phyloP scores from a whole-genome alignment of 1,139 yeast genomes.

The Nadsonia starkeyi-henricii region DNA sequence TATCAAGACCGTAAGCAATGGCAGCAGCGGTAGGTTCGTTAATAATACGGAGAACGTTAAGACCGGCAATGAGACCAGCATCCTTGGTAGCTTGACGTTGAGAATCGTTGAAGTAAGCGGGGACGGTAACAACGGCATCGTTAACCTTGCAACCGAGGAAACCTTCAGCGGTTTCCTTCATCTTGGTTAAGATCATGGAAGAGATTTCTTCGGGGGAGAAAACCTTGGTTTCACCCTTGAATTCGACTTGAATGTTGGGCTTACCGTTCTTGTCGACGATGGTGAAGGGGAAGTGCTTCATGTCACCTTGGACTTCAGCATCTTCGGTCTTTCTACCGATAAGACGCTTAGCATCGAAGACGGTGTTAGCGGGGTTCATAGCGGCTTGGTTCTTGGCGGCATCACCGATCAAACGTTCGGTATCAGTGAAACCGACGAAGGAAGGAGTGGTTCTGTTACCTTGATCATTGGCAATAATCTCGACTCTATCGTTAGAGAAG shows the following conservation, averaged over 20 bases:
- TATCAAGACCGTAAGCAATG: slow-evolving; percentile 92
- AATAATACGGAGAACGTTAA: slow-evolving; percentile 85
- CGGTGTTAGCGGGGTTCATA: slow-evolving; percentile 62
- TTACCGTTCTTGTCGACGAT: slow-evolving; percentile 59
- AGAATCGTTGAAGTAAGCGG: slow-evolving; percentile 95
- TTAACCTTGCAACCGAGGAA: slow-evolving; percentile 80
- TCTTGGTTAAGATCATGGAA: slow-evolving; percentile 81
- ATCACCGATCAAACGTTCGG: slow-evolving; percentile 84
- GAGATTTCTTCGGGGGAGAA: slow-evolving; percentile 87
- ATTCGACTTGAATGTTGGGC: slow-evolving; percentile 67
- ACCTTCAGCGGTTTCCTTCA: slow-evolving; percentile 89
- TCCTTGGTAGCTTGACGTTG: slow-evolving; percentile 98
- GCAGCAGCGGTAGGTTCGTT: slow-evolving; percentile 99
- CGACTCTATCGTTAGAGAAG: slow-evolving; percentile 83
- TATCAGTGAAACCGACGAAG: slow-evolving; percentile 72
- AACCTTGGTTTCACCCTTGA: slow-evolving; percentile 49
- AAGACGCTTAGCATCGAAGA: slow-evolving; percentile 76
- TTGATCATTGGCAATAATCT: slow-evolving; percentile 86
- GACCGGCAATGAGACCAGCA: slow-evolving; percentile 94
- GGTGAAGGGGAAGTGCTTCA: slow-evolving; percentile 66
- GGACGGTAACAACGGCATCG: slow-evolving; percentile 92
- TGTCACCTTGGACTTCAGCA: slow-evolving; percentile 64
- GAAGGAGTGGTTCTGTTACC: slow-evolving; percentile 94
- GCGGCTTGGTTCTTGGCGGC: slow-evolving; percentile 93
- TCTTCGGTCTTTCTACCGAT: slow-evolving; percentile 70